Percentiles rank a stretch among this genome's conserved stretches.
Conservation (phyloP, 495 filamentous ascomycete species). For the Trypethelium eluteriae region DNA sequence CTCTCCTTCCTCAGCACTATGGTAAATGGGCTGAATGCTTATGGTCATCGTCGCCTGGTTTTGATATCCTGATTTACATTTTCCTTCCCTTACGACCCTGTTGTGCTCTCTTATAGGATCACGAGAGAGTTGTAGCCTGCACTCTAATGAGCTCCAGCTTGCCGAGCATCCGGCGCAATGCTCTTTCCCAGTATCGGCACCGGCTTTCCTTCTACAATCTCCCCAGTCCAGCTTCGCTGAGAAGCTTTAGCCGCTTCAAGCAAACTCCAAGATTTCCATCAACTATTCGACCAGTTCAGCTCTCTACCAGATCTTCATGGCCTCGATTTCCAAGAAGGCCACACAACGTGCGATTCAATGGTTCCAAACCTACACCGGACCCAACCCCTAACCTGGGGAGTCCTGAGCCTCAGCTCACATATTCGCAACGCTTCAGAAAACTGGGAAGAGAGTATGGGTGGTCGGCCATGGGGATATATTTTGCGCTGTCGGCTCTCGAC, state of each 20-base stretch:
- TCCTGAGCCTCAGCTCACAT: slow-evolving; percentile 37
- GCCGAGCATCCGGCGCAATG: not conserved
- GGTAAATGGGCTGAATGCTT: too few species aligned
- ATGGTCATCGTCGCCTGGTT: too few species aligned
- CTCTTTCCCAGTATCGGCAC: not conserved
- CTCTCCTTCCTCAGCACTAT: too few species aligned
- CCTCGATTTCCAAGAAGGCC: not conserved
- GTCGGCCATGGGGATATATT: slow-evolving; percentile 85
- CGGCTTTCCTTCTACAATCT: not conserved
- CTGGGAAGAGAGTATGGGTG: slow-evolving; percentile 93
- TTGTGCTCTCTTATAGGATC: too few species aligned
- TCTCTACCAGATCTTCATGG: not conserved
- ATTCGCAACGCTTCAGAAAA: slow-evolving; percentile 66
- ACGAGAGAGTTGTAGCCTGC: not conserved
- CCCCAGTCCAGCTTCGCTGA: not conserved
- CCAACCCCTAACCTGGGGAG: slow-evolving; percentile 31
- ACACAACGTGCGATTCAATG: slow-evolving; percentile 25
- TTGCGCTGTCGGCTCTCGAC: slow-evolving; percentile 72
- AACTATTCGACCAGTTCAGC: not conserved
- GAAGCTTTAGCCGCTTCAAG: not conserved
- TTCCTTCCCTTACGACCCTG: too few species aligned
- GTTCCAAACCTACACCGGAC: slow-evolving; percentile 23
- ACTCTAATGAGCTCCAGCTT: not conserved
- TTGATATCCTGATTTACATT: too few species aligned
- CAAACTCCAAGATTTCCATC: not conserved